phyloP scores from a whole-genome alignment of 1,284 basidiomycete species.

The Farysia itapuensis region DNA sequence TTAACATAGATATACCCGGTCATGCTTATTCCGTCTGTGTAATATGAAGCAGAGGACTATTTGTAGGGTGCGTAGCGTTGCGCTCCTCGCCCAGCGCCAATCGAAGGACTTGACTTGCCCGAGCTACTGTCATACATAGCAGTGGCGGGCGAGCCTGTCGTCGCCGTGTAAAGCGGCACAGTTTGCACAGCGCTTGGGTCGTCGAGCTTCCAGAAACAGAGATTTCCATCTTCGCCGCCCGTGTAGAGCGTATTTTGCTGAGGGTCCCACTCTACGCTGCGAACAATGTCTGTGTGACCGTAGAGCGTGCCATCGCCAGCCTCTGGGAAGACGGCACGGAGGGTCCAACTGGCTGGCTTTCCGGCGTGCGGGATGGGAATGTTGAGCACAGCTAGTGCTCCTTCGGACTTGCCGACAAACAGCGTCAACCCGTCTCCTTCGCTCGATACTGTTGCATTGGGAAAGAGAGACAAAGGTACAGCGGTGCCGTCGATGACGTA shows the following conservation, averaged over 20 bases:
- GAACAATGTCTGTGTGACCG: constrained; percentile 48
- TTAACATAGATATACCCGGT: background rate
- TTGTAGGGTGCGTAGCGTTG: constrained; percentile 33
- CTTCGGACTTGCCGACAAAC: constrained; percentile 26
- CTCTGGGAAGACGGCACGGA: constrained; percentile 30
- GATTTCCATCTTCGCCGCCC: constrained; percentile 47
- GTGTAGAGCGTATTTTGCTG: constrained; percentile 31
- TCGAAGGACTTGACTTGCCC: background rate
- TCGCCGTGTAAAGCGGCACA: background rate
- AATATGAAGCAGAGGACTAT: background rate
- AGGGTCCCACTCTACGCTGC: constrained; percentile 35
- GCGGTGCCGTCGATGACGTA: constrained; percentile 54
- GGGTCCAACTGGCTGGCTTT: constrained; percentile 3
- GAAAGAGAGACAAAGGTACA: constrained; percentile 13
- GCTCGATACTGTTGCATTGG: background rate
- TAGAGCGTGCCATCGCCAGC: constrained; percentile 20
- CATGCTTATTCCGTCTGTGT: background rate
- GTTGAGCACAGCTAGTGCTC: constrained; percentile 20
- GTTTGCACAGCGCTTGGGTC: background rate
- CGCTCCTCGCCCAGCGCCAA: too few species aligned
- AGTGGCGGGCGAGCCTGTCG: too few species aligned
- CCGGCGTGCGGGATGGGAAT: constrained; percentile 5
- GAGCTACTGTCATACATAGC: background rate
- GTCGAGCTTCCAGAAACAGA: constrained; percentile 40
- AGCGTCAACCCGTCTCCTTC: constrained; percentile 8